Evolutionary conservation across 176 grass and related monocot species (phyloP), one percentile per base, ranked within the genome.

Genomic region (Oryza officinalis): DNA sequence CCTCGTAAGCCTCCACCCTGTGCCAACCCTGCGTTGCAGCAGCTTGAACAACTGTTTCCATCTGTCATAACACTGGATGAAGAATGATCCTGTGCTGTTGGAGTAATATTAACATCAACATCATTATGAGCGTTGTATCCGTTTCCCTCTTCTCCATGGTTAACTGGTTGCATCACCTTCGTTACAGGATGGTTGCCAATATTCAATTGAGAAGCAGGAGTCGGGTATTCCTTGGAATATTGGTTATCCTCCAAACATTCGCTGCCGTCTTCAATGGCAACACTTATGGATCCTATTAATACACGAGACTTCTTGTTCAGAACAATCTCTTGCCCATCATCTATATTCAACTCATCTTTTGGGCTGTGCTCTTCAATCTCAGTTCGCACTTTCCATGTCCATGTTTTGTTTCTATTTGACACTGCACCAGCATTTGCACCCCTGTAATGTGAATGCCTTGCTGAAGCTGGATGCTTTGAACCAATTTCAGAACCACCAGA

Each of bases 271-370:
- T 90, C 80, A 70, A 98, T 88, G 43, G 87, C 73, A 9, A 98
- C 85, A 83, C 85, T 90, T 68, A 98, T 93, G 50, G 96, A 98
- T 76, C 96, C 96, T 81, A 98, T 95, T 47, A 98, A 83, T 67
- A 98, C 74, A 59, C 78, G 69, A 13, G 89, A 87, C 28, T 67
- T 87, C 64, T 90, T 89, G 60, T 45, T 46, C 27, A 59, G 47
- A 78, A 41, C 37, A 28, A 37, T 64, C 38, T 65, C 75, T 7
- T 75, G 64, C 76, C 54, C 38, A 83, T 67, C 80, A 61, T 86
- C 43, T n/a, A 76, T 77, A 79, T 82, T 73, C 13, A 67, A 17
- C 61, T 65, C 73, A 49, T 73, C 80, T 81, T 80, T 88, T 63
- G 35, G 80, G 67, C 23, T 27, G 41, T 83, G 66, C 72, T 90